These are phyloP conservation scores for Pholiota molesta DNA, from an alignment of 768 basidiomycete genomes.

Conservation along the genomic window DNA sequence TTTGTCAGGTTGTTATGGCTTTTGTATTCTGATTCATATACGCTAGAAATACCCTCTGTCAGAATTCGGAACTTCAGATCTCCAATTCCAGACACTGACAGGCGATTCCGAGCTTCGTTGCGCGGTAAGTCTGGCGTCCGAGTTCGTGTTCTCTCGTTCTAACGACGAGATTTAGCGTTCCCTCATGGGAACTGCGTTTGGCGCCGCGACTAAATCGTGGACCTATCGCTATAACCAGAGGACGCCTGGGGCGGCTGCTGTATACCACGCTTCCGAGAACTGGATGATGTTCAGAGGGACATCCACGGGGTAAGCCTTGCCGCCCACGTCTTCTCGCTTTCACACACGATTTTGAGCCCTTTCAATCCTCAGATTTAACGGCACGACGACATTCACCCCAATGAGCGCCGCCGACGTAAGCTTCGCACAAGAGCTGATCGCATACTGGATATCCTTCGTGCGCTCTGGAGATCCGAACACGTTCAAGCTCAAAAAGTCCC, in stretches of 20 bases:
- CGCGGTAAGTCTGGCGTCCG: conserved; percentile 43
- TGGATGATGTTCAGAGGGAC: conserved; percentile 71
- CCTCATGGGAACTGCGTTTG: conserved; percentile 47
- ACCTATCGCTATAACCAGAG: conserved; percentile 66
- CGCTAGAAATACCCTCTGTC: conserved; percentile 42
- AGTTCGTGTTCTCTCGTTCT: not conserved
- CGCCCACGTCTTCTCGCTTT: no score
- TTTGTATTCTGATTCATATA: not conserved
- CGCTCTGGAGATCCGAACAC: conserved; percentile 59
- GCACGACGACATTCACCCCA: conserved; percentile 50
- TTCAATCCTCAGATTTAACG: conserved; percentile 43
- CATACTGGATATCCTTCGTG: conserved; percentile 70
- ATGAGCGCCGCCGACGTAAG: conserved; percentile 48
- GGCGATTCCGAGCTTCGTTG: conserved; percentile 55
- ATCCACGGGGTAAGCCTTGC: conserved; percentile 53
- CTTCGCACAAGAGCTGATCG: conserved; percentile 62
- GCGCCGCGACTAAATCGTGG: conserved; percentile 41
- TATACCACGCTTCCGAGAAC: conserved; percentile 61
- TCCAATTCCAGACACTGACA: conserved; percentile 48
- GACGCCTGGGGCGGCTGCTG: conserved; percentile 30
- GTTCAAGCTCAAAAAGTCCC: conserved; percentile 53
- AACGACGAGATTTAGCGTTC: conserved; percentile 36
- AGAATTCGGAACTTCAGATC: conserved; percentile 43
- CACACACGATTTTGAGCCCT: conserved; percentile 3
- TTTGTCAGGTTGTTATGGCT: conserved; percentile 13